These are phyloP conservation scores for Penicillium sp. DNA, from an alignment of 2,329 filamentous ascomycete species.

Conservation along the genomic window DNA sequence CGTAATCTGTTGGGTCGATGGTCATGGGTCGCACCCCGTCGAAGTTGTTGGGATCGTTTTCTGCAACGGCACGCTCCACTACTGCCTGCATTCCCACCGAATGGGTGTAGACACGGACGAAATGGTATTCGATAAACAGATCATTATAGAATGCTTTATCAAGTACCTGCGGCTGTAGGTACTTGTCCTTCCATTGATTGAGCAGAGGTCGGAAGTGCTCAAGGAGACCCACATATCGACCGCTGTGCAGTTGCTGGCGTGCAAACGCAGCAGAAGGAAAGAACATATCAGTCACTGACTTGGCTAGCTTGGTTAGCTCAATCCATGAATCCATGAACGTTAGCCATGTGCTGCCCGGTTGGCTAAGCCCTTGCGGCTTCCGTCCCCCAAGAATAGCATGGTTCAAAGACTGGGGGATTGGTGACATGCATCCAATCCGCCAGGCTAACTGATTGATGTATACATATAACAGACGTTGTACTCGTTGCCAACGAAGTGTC, in stretches of 20 bases:
- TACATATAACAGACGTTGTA: constrained; percentile 45
- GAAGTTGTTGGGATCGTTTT: constrained; percentile 32
- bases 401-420: constrained; percentile 49
- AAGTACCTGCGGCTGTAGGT: constrained; percentile 34
- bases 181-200: constrained; percentile 39
- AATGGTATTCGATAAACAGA: constrained; percentile 55
- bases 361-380: constrained; percentile 37
- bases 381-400: constrained; percentile 34
- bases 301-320: constrained; percentile 48
- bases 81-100: constrained; percentile 57
- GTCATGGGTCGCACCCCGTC: constrained; percentile 44
- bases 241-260: constrained; percentile 42
- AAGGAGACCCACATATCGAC: constrained; percentile 52
- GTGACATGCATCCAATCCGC: constrained; percentile 52
- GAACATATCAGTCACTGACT: constrained; percentile 55
- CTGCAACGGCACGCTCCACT: constrained; percentile 52
- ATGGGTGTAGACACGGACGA: constrained; percentile 46
- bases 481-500: constrained; percentile 36
- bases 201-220: constrained; percentile 42
- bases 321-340: constrained; percentile 55
- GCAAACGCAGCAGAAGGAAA: constrained; percentile 46
- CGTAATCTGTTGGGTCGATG: constrained; percentile 52
- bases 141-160: constrained; percentile 47
- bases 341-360: constrained; percentile 50
- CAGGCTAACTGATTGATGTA: constrained; percentile 54